Conservation (phyloP, 2,329 filamentous ascomycete species). For the Elsinoe fawcettii region DNA sequence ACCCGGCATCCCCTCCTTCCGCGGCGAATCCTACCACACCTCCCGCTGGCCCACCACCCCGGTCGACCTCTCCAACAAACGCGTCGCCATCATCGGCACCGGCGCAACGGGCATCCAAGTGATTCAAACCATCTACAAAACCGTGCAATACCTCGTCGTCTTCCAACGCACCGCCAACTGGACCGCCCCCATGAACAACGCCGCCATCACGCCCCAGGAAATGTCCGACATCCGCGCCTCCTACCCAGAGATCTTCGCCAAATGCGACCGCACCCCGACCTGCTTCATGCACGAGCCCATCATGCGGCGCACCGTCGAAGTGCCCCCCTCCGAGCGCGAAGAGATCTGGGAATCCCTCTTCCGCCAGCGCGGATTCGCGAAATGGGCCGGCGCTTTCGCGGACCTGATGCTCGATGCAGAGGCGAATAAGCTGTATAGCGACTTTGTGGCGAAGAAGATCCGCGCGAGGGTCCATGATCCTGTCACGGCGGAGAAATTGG, state of each 20-base stretch:
- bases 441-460: constrained; percentile 32
- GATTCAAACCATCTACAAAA: constrained; percentile 23
- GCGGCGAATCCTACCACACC: constrained; percentile 29
- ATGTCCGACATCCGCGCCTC: constrained; percentile 10
- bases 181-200: constrained; percentile 24
- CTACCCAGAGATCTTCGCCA: constrained; percentile 24
- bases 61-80: constrained; percentile 22
- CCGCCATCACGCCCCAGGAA: constrained; percentile 19
- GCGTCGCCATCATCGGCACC: constrained; percentile 29
- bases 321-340: constrained; percentile 26
- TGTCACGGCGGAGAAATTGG: constrained; percentile 44
- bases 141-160: not conserved
- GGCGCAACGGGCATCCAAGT: constrained; percentile 25
- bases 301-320: constrained; percentile 28
- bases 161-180: constrained; percentile 31
- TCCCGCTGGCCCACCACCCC: constrained; percentile 25
- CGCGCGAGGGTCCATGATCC: constrained; percentile 34
- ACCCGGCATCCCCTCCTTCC: constrained; percentile 26
- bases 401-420: constrained; percentile 27
- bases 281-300: constrained; percentile 28
- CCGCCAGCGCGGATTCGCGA: constrained; percentile 34
- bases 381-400: constrained; percentile 28
- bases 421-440: constrained; percentile 28
- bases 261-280: constrained; percentile 22
- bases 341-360: constrained; percentile 30